These are phyloP conservation scores for Cornus suecica DNA, from an alignment of 148 eudicot species.

Conservation along the genomic window DNA sequence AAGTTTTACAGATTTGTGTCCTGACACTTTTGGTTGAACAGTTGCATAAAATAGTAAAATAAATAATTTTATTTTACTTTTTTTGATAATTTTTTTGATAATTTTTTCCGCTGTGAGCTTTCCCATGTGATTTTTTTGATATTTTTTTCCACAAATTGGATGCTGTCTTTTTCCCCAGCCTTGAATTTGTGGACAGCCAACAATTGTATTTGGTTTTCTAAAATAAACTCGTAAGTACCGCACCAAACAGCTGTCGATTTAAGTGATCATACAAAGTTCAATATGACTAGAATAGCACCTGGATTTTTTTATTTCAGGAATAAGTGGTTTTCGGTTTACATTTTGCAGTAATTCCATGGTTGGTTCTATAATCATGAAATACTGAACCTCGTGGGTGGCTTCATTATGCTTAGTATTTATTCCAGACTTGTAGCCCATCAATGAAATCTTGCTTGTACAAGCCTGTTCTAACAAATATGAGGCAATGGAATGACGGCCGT, in stretches of 20 bases:
- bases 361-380: not conserved
- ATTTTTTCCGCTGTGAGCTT: not conserved
- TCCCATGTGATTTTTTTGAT: not conserved
- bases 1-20: no score
- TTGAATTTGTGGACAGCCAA: not conserved
- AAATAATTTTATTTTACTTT: no score
- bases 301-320: not conserved
- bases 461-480: not conserved
- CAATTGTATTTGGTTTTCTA: not conserved
- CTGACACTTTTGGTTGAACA: no score
- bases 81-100: no score
- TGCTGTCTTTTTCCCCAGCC: not conserved
- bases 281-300: not conserved
- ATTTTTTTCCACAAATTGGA: not conserved
- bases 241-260: not conserved
- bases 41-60: no score
- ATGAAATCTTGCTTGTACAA: not conserved
- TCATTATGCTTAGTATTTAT: not conserved
- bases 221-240: not conserved
- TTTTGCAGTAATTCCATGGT: no score
- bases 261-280: not conserved
- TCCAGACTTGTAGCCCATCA: constrained; percentile 5
- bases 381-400: constrained; percentile 1
- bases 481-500: constrained; percentile 1
- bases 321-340: no score